phyloP scores from a whole-genome alignment of 768 basidiomycete genomes.

The Exidia glandulosa region DNA sequence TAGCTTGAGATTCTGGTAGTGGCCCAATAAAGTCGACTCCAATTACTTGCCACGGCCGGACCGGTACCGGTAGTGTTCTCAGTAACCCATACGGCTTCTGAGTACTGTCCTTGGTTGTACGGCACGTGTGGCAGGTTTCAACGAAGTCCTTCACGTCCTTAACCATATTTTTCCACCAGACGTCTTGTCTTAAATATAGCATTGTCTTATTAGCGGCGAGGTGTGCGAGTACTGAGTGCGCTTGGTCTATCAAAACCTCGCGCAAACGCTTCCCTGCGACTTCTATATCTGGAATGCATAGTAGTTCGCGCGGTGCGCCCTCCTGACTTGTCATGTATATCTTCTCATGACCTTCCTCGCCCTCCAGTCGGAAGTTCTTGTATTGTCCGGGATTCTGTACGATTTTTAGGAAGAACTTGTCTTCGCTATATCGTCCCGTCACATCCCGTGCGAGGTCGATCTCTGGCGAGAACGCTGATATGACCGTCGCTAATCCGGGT shows the following conservation, averaged over 20 bases:
- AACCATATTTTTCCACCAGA: constrained; percentile 30
- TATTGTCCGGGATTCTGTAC: neutral
- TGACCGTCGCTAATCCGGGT: too few species aligned
- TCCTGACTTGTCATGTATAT: constrained; percentile 1
- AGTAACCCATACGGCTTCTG: constrained; percentile 16
- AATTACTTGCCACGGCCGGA: constrained; percentile 15
- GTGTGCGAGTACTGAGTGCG: constrained; percentile 29
- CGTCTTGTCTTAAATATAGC: constrained; percentile 4
- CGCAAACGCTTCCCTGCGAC: neutral
- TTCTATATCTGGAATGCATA: constrained; percentile 7
- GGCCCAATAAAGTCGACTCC: constrained; percentile 19
- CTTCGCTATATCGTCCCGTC: neutral
- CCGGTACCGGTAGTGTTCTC: constrained; percentile 12
- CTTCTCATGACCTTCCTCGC: neutral
- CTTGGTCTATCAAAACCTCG: constrained; percentile 7
- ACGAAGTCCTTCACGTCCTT: constrained; percentile 18
- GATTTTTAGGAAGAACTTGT: neutral
- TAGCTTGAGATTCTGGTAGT: constrained; percentile 13
- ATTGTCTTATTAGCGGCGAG: constrained; percentile 19
- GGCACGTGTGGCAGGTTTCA: constrained; percentile 14
- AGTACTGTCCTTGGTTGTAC: constrained; percentile 9
- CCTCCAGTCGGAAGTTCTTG: constrained; percentile 4
- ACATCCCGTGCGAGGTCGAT: neutral
- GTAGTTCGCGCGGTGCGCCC: neutral
- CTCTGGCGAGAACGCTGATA: too few species aligned